Percentiles rank a stretch among this genome's conserved stretches.
These are phyloP conservation scores for Debaryomyces tyrocola DNA, from an alignment of 805 yeast genomes.

Conservation along the genomic window DNA sequence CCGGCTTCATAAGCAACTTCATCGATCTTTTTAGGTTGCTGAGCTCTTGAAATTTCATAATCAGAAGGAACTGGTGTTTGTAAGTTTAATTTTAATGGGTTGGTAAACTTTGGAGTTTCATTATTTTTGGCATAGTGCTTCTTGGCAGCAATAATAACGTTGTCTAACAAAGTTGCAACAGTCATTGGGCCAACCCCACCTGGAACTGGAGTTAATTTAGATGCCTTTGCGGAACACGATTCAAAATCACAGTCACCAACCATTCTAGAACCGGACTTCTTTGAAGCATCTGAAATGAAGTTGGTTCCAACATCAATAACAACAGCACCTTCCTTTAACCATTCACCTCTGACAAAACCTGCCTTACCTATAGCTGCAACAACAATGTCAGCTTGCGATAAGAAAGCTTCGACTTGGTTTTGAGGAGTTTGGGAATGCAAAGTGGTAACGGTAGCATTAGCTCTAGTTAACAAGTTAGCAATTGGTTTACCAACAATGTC, in stretches of 20 bases:
- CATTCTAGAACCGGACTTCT: slow-evolving; percentile 67
- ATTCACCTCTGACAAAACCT: slow-evolving; percentile 68
- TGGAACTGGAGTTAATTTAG: slow-evolving; percentile 81
- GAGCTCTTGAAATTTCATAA: slow-evolving; percentile 74
- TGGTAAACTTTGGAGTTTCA: slow-evolving; percentile 44
- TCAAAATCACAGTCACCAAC: slow-evolving; percentile 79
- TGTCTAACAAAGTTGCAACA: slow-evolving; percentile 75
- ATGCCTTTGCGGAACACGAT: slow-evolving; percentile 52
- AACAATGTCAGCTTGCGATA: slow-evolving; percentile 70
- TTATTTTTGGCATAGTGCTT: slow-evolving; percentile 41
- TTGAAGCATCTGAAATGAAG: slow-evolving; percentile 63
- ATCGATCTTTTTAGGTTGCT: slow-evolving; percentile 67
- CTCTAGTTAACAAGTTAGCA: slow-evolving; percentile 65
- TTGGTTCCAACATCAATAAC: slow-evolving; percentile 86
- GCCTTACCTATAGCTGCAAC: slow-evolving; percentile 77
- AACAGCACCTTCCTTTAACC: slow-evolving; percentile 67
- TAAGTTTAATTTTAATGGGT: slow-evolving; percentile 58
- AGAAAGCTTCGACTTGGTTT: slow-evolving; percentile 44
- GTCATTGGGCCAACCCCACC: slow-evolving; percentile 96
- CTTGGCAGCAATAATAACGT: slow-evolving; percentile 70
- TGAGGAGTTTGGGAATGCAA: slow-evolving; percentile 68
- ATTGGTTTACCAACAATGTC: slow-evolving; percentile 86
- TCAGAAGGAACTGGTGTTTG: slow-evolving; percentile 77
- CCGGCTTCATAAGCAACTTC: slow-evolving; percentile 72
- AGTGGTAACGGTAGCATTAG: slow-evolving; percentile 73